Evolutionary conservation across 164 flowering plant species (phyloP), one percentile per base, ranked within the genome.

Genomic region (Piper betle): DNA sequence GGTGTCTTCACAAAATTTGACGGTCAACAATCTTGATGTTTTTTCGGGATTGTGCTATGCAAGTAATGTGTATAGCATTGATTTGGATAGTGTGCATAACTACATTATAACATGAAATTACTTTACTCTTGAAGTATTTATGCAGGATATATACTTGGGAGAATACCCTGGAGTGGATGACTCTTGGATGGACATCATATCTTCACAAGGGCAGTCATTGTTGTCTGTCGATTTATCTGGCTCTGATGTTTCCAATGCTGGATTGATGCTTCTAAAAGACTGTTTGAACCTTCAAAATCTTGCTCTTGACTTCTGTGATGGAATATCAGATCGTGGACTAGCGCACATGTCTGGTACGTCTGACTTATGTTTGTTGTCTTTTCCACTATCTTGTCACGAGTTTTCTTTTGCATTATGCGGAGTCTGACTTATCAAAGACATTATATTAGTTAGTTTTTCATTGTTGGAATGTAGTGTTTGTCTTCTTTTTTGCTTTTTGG

Each of bases 1-100:
- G 74, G 88, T 88, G 38, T 12, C 61, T 66, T 78, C 84, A 5
- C 78, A 75, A 16, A 42, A 76, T 68, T 78, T 94, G 43, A 81
- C 68, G 65, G 78, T 73, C 56, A 64, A 37, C 55, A 68, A 72
- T 57, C 79, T 91, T 60, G 81, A 83, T 72, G 84, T 88, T 42
- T 94, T n/a, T 94, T 74, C 81, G 87, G 54, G 92, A 94, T 68
- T 94, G 97, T 74, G 93, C 84, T 60, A 81, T 88, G 52, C 81
- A 94, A 94, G 97, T 94, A 75, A 48, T 43, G 11, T 6, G 11
- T 6, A 17, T 17, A 2, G 33, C 20, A 20, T 52, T 2, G 12
- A 38, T 8, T 52, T 46, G 15, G 15, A 19, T 3, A 57, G 10
- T 16, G 0, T n/a, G 12, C 6, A 16, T 54, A 25, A 8, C 18